phyloP scores from a whole-genome alignment of 352 stramenopile species.

The Pythium apleroticum region DNA sequence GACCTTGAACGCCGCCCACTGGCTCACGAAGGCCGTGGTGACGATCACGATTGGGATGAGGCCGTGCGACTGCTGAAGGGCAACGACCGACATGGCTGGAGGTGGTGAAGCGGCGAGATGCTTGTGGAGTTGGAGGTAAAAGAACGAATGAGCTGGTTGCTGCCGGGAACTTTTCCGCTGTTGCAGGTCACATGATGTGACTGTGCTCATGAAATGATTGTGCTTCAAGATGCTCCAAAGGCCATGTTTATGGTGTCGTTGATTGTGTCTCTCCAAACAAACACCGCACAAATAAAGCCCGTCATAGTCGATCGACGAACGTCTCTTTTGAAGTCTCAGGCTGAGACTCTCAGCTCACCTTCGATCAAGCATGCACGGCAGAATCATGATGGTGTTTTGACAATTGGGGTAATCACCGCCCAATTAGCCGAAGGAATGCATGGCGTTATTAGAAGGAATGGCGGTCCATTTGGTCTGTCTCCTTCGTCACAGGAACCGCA shows the following conservation, averaged over 20 bases:
- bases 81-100: slow-evolving; percentile 40
- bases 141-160: slow-evolving; percentile 1
- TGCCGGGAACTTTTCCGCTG: not conserved
- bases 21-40: slow-evolving; percentile 47
- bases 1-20: slow-evolving; percentile 64
- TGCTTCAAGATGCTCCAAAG: not conserved
- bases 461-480: no score
- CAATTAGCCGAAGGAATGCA: no score
- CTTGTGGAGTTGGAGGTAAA: not conserved
- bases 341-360: no score
- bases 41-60: slow-evolving; percentile 62
- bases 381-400: no score
- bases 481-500: no score
- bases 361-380: no score
- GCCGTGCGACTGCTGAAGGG: slow-evolving; percentile 61
- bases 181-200: not conserved
- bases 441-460: no score
- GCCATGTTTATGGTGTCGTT: not conserved
- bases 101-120: not conserved
- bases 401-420: no score
- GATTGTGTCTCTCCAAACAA: no score
- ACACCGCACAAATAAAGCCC: no score
- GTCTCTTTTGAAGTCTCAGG: no score
- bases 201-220: not conserved
- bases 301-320: no score